phyloP scores from a whole-genome alignment of 306 rosid species.

The Mucuna pruriens region DNA sequence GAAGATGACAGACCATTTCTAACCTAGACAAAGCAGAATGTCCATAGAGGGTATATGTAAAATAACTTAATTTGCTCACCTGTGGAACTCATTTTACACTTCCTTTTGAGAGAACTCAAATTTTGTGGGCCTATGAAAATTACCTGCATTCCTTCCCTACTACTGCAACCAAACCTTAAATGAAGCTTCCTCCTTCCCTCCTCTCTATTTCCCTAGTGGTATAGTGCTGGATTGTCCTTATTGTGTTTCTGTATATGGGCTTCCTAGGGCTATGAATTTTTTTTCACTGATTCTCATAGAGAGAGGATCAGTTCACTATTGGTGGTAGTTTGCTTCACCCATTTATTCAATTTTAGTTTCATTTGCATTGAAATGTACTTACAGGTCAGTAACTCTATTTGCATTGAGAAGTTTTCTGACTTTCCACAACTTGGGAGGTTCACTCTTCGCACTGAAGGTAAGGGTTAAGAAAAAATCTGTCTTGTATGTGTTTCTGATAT shows the following conservation, averaged over 20 bases:
- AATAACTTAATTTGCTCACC: too few species aligned
- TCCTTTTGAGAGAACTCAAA: too few species aligned
- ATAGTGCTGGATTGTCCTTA: background rate
- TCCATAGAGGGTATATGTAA: too few species aligned
- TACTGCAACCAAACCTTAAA: too few species aligned
- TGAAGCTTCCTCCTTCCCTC: too few species aligned
- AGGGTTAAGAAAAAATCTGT: slow-evolving; percentile 6
- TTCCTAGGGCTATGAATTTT: background rate
- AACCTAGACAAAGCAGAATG: too few species aligned
- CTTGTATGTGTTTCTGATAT: slow-evolving; percentile 10
- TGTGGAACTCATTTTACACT: too few species aligned
- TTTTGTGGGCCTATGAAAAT: too few species aligned
- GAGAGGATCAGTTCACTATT: background rate
- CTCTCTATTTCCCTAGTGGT: too few species aligned
- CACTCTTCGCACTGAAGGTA: slow-evolving; percentile 98
- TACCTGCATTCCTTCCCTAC: too few species aligned
- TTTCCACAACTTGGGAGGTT: slow-evolving; percentile 96
- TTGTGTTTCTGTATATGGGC: background rate
- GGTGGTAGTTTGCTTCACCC: background rate
- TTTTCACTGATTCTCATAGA: background rate
- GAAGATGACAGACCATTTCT: too few species aligned
- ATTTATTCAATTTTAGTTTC: background rate
- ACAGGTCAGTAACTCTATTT: slow-evolving; percentile 75
- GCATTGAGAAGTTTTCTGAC: slow-evolving; percentile 80
- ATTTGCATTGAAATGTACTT: slow-evolving; percentile 27